Percentiles rank a stretch among this genome's conserved stretches.
Evolutionary conservation across 768 basidiomycete genomes (phyloP).

Genomic region (Strobilomyces dryophilus): DNA sequence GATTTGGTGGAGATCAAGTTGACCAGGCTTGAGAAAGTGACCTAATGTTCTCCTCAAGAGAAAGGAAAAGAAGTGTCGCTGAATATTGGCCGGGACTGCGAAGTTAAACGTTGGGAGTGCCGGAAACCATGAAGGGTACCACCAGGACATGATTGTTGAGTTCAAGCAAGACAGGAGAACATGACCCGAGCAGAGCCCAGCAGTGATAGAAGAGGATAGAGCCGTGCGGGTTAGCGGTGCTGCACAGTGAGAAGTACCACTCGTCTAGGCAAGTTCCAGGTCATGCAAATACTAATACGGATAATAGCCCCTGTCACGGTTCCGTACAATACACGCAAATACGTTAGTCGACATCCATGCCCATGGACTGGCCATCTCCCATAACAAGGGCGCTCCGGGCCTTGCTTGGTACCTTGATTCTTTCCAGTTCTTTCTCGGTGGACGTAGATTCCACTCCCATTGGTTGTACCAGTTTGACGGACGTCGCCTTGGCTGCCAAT

Average conservation of each 20-base stretch:
- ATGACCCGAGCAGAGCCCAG: conserved; percentile 11
- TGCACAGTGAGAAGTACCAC: no score
- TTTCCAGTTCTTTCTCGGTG: conserved; percentile 59
- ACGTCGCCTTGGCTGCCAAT: conserved; percentile 46
- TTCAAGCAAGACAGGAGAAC: conserved; percentile 13
- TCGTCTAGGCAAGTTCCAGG: not conserved
- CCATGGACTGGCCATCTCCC: conserved; percentile 86
- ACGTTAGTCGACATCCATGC: conserved; percentile 77
- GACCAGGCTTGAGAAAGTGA: conserved; percentile 83
- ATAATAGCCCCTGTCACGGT: conserved; percentile 16
- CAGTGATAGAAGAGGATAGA: not conserved
- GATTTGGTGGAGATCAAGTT: conserved; percentile 81
- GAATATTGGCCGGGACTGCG: conserved; percentile 65
- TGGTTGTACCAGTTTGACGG: conserved; percentile 67
- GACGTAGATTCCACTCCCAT: conserved; percentile 40
- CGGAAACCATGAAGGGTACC: conserved; percentile 55
- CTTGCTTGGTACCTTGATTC: conserved; percentile 69
- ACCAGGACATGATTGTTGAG: conserved; percentile 39
- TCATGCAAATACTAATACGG: conserved; percentile 15
- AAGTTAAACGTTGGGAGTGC: conserved; percentile 62
- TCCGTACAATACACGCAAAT: not conserved
- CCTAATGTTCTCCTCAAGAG: conserved; percentile 79
- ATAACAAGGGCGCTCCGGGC: conserved; percentile 69
- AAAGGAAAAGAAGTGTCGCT: conserved; percentile 88
- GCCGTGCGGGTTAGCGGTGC: not conserved